phyloP scores from a whole-genome alignment of 306 rosid genomes.

The Gillenia trifoliata region DNA sequence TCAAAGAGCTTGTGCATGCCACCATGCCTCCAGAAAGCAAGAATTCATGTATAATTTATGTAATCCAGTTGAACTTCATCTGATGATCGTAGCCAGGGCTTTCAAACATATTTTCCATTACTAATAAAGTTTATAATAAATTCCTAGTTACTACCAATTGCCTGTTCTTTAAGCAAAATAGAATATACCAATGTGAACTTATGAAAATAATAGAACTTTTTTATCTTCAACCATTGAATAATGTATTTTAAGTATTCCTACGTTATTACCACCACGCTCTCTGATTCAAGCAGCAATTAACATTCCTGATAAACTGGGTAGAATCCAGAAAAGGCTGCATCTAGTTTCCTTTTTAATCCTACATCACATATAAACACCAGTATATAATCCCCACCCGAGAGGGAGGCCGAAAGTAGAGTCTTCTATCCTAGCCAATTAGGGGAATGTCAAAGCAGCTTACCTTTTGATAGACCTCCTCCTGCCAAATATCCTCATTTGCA shows the following conservation, averaged over 20 bases:
- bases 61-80: not conserved
- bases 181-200: not conserved
- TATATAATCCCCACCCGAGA: not conserved
- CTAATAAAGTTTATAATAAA: too few species aligned
- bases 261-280: not conserved
- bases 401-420: not conserved
- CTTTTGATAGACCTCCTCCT: conserved; percentile 77
- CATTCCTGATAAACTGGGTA: not conserved
- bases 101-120: too few species aligned
- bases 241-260: not conserved
- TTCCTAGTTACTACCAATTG: not conserved
- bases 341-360: not conserved
- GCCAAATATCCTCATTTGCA: conserved; percentile 72
- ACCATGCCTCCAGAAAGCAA: not conserved
- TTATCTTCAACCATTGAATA: not conserved
- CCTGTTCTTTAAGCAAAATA: not conserved
- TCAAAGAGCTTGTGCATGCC: too few species aligned
- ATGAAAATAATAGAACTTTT: too few species aligned
- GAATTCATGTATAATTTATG: not conserved
- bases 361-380: not conserved
- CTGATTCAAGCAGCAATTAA: not conserved
- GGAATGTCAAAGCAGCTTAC: conserved; percentile 30
- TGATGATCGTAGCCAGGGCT: not conserved
- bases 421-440: not conserved
- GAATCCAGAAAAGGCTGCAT: not conserved